A percentile compares a stretch with the other conserved stretches of the same genome.
Evolutionary conservation across 257 asterid species (phyloP).

Genomic region (Lycium ferocissimum): DNA sequence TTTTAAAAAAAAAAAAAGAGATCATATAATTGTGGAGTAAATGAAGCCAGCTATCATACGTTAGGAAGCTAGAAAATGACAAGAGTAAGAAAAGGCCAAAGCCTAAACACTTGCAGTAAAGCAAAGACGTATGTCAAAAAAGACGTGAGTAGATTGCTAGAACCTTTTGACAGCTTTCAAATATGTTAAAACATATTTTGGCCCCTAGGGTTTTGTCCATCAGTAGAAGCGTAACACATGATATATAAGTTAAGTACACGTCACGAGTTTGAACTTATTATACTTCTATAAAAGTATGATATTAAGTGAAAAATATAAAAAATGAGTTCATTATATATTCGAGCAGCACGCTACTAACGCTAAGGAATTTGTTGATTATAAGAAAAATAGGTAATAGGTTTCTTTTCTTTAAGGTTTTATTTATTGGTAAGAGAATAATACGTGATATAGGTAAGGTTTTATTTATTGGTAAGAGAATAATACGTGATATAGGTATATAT

Average conservation of each 20-base stretch:
- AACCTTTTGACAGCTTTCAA: no score
- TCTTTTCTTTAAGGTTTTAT: no score
- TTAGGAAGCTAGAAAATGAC: conserved; percentile 17
- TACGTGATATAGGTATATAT: background rate
- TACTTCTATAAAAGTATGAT: no score
- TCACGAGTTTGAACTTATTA: background rate
- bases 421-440: background rate
- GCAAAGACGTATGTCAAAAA: conserved; percentile 14
- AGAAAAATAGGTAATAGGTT: no score
- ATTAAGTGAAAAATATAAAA: background rate
- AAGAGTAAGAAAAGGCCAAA: background rate
- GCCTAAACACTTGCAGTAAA: background rate
- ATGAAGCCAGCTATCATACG: conserved; percentile 15
- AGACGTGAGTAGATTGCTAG: no score
- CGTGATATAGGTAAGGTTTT: background rate
- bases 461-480: background rate
- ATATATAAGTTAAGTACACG: background rate
- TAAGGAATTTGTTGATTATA: background rate
- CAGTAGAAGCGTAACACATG: background rate
- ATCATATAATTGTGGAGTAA: background rate
- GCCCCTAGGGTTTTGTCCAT: no score
- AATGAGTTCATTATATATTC: background rate
- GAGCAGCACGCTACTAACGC: background rate
- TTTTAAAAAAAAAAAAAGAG: no score
- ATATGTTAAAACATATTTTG: no score